Percentiles rank a stretch among this genome's conserved stretches.
phyloP scores from a whole-genome alignment of 495 filamentous ascomycete genomes.

The Penicillium bovifimosum region DNA sequence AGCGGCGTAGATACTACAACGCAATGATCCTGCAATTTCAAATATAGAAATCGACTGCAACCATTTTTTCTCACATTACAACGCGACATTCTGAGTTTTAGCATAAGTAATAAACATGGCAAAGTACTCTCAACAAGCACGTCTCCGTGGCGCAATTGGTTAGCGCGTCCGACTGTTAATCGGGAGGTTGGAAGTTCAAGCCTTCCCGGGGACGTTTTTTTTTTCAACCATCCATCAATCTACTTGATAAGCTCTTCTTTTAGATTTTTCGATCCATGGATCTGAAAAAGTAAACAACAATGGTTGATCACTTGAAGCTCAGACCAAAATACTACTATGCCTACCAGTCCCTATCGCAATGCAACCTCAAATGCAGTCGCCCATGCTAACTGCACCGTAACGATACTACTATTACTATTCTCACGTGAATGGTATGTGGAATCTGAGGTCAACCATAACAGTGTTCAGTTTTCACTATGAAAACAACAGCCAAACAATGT shows the following conservation, averaged over 20 bases:
- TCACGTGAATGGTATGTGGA: conserved; percentile 2
- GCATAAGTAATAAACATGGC: no score
- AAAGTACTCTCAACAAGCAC: not conserved
- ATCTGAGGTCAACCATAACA: not conserved
- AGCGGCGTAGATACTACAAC: no score
- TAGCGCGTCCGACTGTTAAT: conserved; percentile 50
- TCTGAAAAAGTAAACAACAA: no score
- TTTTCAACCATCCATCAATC: conserved; percentile 1
- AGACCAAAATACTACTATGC: conserved; percentile 3
- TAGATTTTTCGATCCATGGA: no score
- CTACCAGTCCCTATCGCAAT: conserved; percentile 4
- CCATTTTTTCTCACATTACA: no score
- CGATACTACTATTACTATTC: not conserved
- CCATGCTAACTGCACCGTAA: not conserved
- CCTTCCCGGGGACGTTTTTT: conserved; percentile 37
- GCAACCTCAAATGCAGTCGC: conserved; percentile 12
- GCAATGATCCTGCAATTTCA: no score
- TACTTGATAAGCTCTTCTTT: no score
- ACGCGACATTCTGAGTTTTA: no score
- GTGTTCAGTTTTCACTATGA: not conserved
- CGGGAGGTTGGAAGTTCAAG: conserved; percentile 47
- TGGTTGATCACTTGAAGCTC: not conserved
- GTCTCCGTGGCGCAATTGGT: conserved; percentile 46
- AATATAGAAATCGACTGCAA: no score
- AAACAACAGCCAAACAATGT: not conserved